A percentile compares a stretch with the other conserved stretches of the same genome.
Evolutionary conservation across 805 yeast species (phyloP).

Genomic region (Groenewaldozyma tartarivorans): DNA sequence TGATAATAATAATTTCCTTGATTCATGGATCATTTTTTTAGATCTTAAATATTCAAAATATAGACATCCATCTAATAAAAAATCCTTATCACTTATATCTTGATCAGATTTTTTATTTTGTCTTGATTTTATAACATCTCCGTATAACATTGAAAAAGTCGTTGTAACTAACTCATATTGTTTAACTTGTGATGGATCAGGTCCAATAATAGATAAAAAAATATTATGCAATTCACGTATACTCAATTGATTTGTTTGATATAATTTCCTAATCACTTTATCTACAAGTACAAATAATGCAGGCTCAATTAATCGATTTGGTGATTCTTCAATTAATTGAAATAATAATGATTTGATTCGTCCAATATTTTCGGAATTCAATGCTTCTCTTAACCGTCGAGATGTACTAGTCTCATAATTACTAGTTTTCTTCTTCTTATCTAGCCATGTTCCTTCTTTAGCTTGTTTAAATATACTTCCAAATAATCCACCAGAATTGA

Average conservation of each 20-base stretch:
- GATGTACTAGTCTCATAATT: background rate
- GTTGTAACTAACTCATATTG: background rate
- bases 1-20: slow-evolving; percentile 14
- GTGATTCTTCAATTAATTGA: slow-evolving; percentile 4
- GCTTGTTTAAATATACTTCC: background rate
- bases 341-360: background rate
- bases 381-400: background rate
- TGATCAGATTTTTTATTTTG: slow-evolving; percentile 6
- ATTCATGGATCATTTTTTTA: slow-evolving; percentile 12
- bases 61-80: slow-evolving; percentile 16
- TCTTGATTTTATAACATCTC: background rate
- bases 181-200: background rate
- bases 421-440: background rate
- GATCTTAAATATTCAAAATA: slow-evolving; percentile 16
- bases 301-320: slow-evolving; percentile 3
- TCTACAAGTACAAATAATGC: slow-evolving; percentile 5
- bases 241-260: background rate
- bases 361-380: background rate
- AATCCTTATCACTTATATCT: background rate
- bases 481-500: background rate
- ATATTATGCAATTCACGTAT: slow-evolving; percentile 1
- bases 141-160: background rate
- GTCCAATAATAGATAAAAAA: slow-evolving; percentile 1
- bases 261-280: background rate
- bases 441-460: background rate